Conservation (phyloP, 805 yeast genomes). For the Metschnikowia noctiluminum region DNA sequence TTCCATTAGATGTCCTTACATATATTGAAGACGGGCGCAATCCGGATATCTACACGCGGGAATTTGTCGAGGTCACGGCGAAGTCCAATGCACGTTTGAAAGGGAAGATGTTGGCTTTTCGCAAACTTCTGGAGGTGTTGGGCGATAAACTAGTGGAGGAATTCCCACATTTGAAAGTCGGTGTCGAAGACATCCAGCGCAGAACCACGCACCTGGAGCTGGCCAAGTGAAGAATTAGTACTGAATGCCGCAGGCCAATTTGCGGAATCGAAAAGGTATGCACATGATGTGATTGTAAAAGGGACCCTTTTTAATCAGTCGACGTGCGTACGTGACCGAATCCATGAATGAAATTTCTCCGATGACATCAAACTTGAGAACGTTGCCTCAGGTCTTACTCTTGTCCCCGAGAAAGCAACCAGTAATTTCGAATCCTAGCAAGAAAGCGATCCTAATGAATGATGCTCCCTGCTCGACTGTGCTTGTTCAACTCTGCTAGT, state of each 20-base stretch:
- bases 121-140: constrained; percentile 57
- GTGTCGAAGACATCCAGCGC: constrained; percentile 53
- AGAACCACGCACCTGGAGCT: constrained; percentile 23
- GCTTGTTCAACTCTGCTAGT: no score
- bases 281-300: no score
- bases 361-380: no score
- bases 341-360: no score
- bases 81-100: constrained; percentile 83
- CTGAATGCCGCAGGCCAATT: no score
- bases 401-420: no score
- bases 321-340: no score
- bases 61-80: constrained; percentile 91
- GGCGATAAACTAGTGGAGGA: constrained; percentile 69
- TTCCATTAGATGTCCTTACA: constrained; percentile 82
- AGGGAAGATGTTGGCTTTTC: constrained; percentile 76
- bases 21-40: constrained; percentile 96
- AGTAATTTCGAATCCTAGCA: no score
- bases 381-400: no score
- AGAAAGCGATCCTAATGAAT: no score
- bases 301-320: no score
- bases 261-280: neutral
- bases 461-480: no score
- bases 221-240: constrained; percentile 21
- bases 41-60: constrained; percentile 95
- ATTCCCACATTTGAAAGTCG: constrained; percentile 68